Base-by-base conservation (phyloP, 805 yeast genomes). In the Candida odintsovae region DNA sequence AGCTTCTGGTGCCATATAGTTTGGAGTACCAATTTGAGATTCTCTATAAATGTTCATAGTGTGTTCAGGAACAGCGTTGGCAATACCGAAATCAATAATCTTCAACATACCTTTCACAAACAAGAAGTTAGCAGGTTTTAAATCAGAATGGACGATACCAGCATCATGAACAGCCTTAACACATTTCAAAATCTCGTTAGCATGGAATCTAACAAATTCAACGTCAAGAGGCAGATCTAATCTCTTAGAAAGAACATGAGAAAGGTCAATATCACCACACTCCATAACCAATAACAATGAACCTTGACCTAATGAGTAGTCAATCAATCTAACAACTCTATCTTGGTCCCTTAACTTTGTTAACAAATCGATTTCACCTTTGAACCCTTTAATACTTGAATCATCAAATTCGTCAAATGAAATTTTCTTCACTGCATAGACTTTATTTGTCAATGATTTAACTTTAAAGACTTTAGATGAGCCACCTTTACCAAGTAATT, bases 1-100 rank as follows among this genome's bases (percentile, higher is more conserved):
- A 0, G 97, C 87, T 64, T 92, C 99, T 0, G 99, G 99, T 0
- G 99, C 97, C 98, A 92, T 94, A 63, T 92, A 94, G 62, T 86
- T 89, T 2, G 97, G 96, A 0, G 99, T 92, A 5, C 99, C 99
- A 44, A 90, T 84, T 62, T 89, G 97, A 6, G 89, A 78, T 49
- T 88, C 95, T 48, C 97, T 75, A 60, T 90, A 90, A 18, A 92
- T 78, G 56, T 94, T 92, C 19, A 87, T 82, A 0, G 98, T 92
- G 59, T 89, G 87, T 44, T 90, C 97, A 1, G 95, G 94, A 1
- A 94, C 89, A 0, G 92, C 89, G 65, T 90, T 86, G n/a, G 98
- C 88, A 41, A 86, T 86, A 15, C 99, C 99, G 73, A 92, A 94
- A 67, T 92, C 99, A 50, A 92, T 92, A 38, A 92, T 79, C 61